phyloP scores from a whole-genome alignment of 1,284 basidiomycete species.

The Cystobasidium pallidum region DNA sequence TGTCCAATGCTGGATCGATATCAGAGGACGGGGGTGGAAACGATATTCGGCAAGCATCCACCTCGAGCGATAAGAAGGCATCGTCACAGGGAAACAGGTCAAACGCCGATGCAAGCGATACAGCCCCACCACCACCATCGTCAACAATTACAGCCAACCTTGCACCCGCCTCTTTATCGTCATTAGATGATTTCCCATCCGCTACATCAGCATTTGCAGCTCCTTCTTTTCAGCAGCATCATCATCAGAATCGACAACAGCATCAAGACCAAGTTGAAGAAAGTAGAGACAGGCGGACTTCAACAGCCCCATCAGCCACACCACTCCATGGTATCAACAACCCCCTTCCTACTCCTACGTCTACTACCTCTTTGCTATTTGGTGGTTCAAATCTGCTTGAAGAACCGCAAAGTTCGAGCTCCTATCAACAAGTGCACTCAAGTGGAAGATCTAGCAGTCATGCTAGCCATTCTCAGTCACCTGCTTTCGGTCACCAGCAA shows the following conservation, averaged over 20 bases:
- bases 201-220: conserved; percentile 3
- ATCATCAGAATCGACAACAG: conserved; percentile 7
- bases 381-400: neutral
- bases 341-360: conserved; percentile 1
- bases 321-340: neutral
- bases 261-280: neutral
- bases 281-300: neutral
- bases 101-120: neutral
- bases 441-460: neutral
- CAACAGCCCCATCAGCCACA: neutral
- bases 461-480: conserved; percentile 17
- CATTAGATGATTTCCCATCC: neutral
- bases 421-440: neutral
- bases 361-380: conserved; percentile 15
- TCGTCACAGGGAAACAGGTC: neutral
- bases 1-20: conserved; percentile 1
- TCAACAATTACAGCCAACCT: neutral
- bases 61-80: neutral
- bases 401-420: neutral
- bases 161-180: neutral
- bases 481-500: conserved; percentile 9
- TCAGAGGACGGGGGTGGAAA: neutral
- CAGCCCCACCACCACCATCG: neutral
- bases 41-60: neutral
- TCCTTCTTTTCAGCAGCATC: neutral